Conservation (phyloP, 805 yeast species). For the Metschnikowia peoriensis region DNA sequence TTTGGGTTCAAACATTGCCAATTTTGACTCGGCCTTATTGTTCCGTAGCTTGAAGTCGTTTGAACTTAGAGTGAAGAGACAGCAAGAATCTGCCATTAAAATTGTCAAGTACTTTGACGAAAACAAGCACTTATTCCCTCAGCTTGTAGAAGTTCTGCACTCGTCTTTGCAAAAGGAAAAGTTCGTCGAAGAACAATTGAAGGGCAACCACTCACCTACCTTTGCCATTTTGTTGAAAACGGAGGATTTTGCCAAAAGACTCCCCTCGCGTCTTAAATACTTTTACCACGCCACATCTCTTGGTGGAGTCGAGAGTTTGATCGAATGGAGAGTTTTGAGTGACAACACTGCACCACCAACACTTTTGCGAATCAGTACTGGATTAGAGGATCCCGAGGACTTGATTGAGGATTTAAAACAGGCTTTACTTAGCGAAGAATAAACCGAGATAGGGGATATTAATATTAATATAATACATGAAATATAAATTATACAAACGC, state of each 20-base stretch:
- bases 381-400: slow-evolving; percentile 76
- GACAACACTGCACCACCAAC: slow-evolving; percentile 53
- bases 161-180: slow-evolving; percentile 74
- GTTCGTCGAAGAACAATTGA: slow-evolving; percentile 64
- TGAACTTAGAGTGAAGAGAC: slow-evolving; percentile 67
- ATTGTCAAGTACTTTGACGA: slow-evolving; percentile 59
- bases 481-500: neutral
- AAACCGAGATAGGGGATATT: neutral
- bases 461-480: neutral
- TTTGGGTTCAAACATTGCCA: slow-evolving; percentile 78
- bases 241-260: slow-evolving; percentile 53
- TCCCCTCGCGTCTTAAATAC: slow-evolving; percentile 64
- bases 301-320: slow-evolving; percentile 88
- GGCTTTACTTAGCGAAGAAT: slow-evolving; percentile 41
- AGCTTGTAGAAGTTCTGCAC: slow-evolving; percentile 56
- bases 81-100: slow-evolving; percentile 58
- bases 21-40: slow-evolving; percentile 71
- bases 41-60: slow-evolving; percentile 79
- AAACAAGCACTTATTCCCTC: slow-evolving; percentile 47
- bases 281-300: slow-evolving; percentile 91
- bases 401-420: slow-evolving; percentile 67
- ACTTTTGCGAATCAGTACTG: slow-evolving; percentile 73
- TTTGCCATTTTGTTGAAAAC: slow-evolving; percentile 59
- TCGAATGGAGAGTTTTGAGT: slow-evolving; percentile 86
- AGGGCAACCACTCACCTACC: slow-evolving; percentile 66